Conservation (phyloP, 306 rosid genomes). For the Carpinus viminea region DNA sequence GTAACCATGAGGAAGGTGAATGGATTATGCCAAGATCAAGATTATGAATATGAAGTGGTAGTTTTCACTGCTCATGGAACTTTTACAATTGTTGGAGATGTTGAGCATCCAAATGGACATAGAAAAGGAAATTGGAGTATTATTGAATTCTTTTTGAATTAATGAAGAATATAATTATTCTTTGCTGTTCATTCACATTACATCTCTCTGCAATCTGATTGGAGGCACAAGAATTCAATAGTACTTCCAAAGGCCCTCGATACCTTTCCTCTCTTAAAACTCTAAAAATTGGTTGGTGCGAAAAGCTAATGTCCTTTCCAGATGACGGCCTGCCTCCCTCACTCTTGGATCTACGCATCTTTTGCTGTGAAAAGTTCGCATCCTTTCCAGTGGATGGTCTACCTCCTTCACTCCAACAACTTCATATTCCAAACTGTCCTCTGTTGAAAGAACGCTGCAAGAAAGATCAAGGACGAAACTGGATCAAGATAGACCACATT, state of each 20-base stretch:
- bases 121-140: too few relatives aligned
- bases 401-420: background rate
- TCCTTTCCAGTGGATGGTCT: background rate
- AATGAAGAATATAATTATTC: too few relatives aligned
- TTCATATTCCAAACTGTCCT: fast-evolving
- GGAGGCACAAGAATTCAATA: too few relatives aligned
- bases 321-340: background rate
- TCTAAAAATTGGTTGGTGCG: background rate
- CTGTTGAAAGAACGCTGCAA: conserved; percentile 7
- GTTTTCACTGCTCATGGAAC: too few relatives aligned
- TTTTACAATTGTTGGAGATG: too few relatives aligned
- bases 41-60: too few relatives aligned
- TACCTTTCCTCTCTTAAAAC: conserved; percentile 27
- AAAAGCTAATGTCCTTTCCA: background rate
- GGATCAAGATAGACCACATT: conserved; percentile 15
- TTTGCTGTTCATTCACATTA: too few relatives aligned
- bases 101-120: too few relatives aligned
- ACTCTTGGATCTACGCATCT: background rate
- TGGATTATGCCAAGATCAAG: too few relatives aligned
- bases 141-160: too few relatives aligned
- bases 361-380: background rate
- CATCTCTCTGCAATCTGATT: too few relatives aligned
- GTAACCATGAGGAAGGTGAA: too few relatives aligned
- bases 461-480: background rate
- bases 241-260: conserved; percentile 8